Evolutionary conservation across 2,329 filamentous ascomycete genomes (phyloP).

Genomic region (Cladosporium austrohemisphaericum): DNA sequence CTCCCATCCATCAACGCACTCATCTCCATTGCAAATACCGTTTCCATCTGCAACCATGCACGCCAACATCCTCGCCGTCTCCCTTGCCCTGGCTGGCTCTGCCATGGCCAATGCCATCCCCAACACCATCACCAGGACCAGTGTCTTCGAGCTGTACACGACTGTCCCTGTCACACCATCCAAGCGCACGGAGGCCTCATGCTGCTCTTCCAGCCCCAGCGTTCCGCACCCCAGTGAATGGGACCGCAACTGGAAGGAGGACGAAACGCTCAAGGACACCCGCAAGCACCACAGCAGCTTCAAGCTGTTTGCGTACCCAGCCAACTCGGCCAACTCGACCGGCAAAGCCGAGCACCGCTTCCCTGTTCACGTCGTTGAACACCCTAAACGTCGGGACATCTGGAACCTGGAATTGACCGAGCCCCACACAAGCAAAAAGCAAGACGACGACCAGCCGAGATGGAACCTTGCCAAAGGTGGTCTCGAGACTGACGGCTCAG

Average conservation of each 20-base stretch:
- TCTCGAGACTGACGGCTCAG: constrained; percentile 1
- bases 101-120: neutral
- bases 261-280: constrained; percentile 24
- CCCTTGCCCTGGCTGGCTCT: constrained; percentile 1
- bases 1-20: neutral
- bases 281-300: constrained; percentile 24
- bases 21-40: neutral
- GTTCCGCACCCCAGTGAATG: neutral
- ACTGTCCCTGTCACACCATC: neutral
- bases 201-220: neutral
- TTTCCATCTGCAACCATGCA: constrained; percentile 1
- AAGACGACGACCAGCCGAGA: neutral
- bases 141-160: neutral
- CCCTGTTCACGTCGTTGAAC: neutral
- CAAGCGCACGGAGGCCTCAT: neutral
- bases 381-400: constrained; percentile 5
- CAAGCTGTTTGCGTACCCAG: constrained; percentile 2
- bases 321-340: too few relatives aligned
- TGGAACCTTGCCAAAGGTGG: constrained; percentile 5
- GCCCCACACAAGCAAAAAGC: too few relatives aligned
- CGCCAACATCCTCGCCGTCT: neutral
- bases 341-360: neutral
- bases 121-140: neutral
- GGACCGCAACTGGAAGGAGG: constrained; percentile 7
- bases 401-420: neutral